A percentile compares a stretch with the other conserved stretches of the same genome.
Conservation (phyloP, 495 filamentous ascomycete genomes). For the Trichoderma asperelloides region DNA sequence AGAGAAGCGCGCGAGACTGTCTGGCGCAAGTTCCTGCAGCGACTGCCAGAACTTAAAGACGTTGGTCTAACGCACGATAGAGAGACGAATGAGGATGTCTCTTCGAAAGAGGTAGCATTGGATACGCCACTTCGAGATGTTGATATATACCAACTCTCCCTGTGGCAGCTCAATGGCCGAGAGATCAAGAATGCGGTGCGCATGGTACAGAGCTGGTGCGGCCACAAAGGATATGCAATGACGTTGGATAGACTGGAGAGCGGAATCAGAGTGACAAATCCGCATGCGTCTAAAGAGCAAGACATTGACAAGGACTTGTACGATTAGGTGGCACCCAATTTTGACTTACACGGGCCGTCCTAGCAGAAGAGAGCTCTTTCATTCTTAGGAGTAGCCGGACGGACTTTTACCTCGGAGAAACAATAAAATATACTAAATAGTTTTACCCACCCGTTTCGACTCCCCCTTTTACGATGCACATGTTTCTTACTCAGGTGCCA, state of each 20-base stretch:
- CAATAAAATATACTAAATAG: too few species aligned
- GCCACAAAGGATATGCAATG: constrained; percentile 27
- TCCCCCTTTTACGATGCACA: background rate
- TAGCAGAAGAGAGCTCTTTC: background rate
- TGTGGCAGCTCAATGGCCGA: constrained; percentile 46
- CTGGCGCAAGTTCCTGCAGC: constrained; percentile 26
- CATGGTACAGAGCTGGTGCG: constrained; percentile 31
- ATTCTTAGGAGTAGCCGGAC: too few species aligned
- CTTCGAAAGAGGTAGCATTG: constrained; percentile 12
- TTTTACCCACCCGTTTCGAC: too few species aligned
- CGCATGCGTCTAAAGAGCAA: constrained; percentile 21
- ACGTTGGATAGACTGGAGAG: constrained; percentile 25
- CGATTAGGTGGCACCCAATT: constrained; percentile 1
- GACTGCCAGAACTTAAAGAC: background rate
- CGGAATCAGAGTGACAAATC: constrained; percentile 27
- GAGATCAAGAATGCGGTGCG: constrained; percentile 61
- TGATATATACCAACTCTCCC: constrained; percentile 37
- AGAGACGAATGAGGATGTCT: background rate
- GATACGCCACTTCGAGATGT: constrained; percentile 27
- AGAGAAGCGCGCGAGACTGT: constrained; percentile 20
- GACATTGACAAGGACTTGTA: constrained; percentile 8
- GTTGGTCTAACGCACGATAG: background rate
- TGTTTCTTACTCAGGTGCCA: background rate
- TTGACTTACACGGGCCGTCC: background rate
- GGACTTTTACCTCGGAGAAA: background rate